These are phyloP conservation scores for Larix kaempferi DNA, from an alignment of 75 land plant genomes.

Conservation along the genomic window DNA sequence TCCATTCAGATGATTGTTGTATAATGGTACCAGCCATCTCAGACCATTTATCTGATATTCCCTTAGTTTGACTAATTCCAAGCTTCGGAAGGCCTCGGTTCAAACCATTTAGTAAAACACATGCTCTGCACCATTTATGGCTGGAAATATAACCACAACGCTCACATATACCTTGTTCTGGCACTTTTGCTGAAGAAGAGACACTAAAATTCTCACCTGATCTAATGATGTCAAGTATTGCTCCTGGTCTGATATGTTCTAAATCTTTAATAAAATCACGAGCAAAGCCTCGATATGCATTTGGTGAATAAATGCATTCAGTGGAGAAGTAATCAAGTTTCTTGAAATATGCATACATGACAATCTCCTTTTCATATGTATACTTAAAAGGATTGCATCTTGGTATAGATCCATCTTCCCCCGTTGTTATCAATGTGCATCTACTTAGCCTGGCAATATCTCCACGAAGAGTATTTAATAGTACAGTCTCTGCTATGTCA, in stretches of 20 bases:
- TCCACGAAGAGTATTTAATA: slow-evolving; percentile 90
- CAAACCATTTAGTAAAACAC: too few relatives aligned
- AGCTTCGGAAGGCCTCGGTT: too few relatives aligned
- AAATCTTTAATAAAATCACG: too few relatives aligned
- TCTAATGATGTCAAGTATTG: slow-evolving; percentile 91
- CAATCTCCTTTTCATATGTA: slow-evolving; percentile 98
- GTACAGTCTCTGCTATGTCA: slow-evolving; percentile 98
- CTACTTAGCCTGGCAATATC: slow-evolving; percentile 95
- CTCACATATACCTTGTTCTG: slow-evolving; percentile 92
- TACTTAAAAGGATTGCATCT: slow-evolving; percentile 99
- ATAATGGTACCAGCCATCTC: too few relatives aligned
- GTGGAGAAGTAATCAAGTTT: slow-evolving; percentile 99
- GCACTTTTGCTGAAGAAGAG: slow-evolving; percentile 83
- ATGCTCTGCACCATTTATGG: too few relatives aligned
- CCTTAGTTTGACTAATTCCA: too few relatives aligned
- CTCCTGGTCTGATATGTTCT: slow-evolving; percentile 97
- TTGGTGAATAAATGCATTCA: slow-evolving; percentile 52
- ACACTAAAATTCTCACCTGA: slow-evolving; percentile 92
- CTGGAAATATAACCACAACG: slow-evolving; percentile 98
- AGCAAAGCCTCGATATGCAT: too few relatives aligned
- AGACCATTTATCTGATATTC: too few relatives aligned
- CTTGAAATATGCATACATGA: slow-evolving; percentile 99
- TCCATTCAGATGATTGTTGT: too few relatives aligned
- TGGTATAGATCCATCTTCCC: slow-evolving; percentile 98
- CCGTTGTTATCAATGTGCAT: slow-evolving; percentile 87